Evolutionary conservation across 2,329 filamentous ascomycete genomes (phyloP).

Genomic region (Talaromyces albobiverticillius): DNA sequence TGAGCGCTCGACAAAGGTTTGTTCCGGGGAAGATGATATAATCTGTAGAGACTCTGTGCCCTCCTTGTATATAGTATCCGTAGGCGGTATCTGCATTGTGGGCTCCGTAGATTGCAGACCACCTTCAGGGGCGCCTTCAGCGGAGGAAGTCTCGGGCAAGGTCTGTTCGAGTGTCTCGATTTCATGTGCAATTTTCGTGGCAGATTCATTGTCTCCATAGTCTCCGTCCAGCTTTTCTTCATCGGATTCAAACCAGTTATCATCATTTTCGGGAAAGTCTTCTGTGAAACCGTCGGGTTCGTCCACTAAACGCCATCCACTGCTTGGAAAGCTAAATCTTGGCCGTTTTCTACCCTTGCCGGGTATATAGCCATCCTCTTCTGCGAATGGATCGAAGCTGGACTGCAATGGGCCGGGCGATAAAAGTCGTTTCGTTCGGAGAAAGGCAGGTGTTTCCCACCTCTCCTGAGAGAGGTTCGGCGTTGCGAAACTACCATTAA

Average conservation of each 20-base stretch:
- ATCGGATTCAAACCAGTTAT: constrained; percentile 14
- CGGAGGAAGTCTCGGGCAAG: not conserved
- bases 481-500: not conserved
- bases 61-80: not conserved
- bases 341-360: constrained; percentile 67
- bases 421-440: constrained; percentile 68
- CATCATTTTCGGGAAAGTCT: not conserved
- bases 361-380: constrained; percentile 62
- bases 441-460: constrained; percentile 76
- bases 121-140: not conserved
- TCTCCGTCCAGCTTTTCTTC: constrained; percentile 12
- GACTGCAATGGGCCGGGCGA: constrained; percentile 65
- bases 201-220: not conserved
- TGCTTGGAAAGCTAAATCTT: constrained; percentile 64
- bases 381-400: constrained; percentile 63
- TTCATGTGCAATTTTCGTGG: not conserved
- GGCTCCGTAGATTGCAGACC: not conserved
- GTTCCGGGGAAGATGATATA: not conserved
- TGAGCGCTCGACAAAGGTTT: not conserved
- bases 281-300: constrained; percentile 48
- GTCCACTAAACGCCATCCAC: constrained; percentile 71
- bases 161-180: not conserved
- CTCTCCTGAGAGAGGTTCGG: constrained; percentile 41
- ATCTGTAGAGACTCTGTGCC: not conserved
- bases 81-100: not conserved